Base-by-base conservation (phyloP, 306 rosid genomes). In the Begonia fuchsioides region DNA sequence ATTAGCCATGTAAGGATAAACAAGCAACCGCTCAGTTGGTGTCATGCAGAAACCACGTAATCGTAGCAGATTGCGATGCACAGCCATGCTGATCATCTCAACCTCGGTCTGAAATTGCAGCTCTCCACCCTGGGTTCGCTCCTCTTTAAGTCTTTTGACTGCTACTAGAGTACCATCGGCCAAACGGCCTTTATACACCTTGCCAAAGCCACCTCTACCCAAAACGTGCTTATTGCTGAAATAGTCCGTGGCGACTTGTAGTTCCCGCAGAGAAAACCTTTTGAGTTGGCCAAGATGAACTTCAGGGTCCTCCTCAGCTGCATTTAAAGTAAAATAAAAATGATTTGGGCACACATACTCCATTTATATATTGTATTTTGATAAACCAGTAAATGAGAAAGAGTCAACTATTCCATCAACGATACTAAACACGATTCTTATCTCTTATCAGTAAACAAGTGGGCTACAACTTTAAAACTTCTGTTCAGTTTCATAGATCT, bases 271-370 rank as follows among this genome's bases (percentile, higher is more conserved):
- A 43, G 96, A 79, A 78, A 81, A 90, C 63, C 94, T 74, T 66
- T 82, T 90, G 45, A 82, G 93, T 73, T 79, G 96, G 20, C 94
- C 83, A 61, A 90, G 83, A 73, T 82, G 94, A 72, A 85, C 96
- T 77, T 90, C 95, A 20, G 94, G 98, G 77, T 77, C 94, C 78
- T 83, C 95, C 70, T 88, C 95, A 41, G 86, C 94, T 83, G 82
- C 59, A 63, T 38, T 60, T 55, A 6, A 26, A 26, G 35, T 26
- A 26, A 48, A 57, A 49, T 50, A 10, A n/a, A 59, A 14, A 59
- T 49, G 18, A 51, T 26, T 20, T 20, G 32, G n/a, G n/a, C n/a
- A n/a, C n/a, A n/a, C n/a, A n/a, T 20, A 20, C 32, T 20, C 32
- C 0, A 1, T 1, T 20, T 20, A 1, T 20, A 2, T 20, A 9